Base-by-base conservation (phyloP, 2,329 filamentous ascomycete species). In the Epichloe hybrida region DNA sequence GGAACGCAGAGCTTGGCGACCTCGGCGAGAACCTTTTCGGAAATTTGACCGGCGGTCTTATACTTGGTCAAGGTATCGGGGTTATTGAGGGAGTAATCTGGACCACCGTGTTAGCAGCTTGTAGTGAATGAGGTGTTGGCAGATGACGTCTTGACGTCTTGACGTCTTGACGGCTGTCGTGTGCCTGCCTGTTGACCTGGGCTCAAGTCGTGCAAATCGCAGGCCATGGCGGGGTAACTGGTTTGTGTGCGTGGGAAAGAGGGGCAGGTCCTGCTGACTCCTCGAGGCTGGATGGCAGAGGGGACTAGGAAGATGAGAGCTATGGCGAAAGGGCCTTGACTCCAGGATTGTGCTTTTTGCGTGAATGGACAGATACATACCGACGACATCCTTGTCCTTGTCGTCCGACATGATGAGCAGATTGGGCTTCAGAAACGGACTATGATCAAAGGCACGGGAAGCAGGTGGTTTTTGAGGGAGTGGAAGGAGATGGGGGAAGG, bases 1-100 rank as follows among this genome's bases (percentile, higher is more conserved):
- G 91, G 85, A 54, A 86, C 77, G 66, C 88, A 81, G 56, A 83
- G 74, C 67, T 79, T 75, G 53, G 78, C 74, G 58, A 98, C 91
- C 61, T 85, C 84, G 62, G 89, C 88, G 60, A 98, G 81, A 60
- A 95, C 91, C 75, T 91, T 95, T 70, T 96, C 88, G 48, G 91
- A 93, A 72, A 98, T 97, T 68, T 86, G 79, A 56, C 87, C 91
- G 52, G 93, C 93, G 58, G 86, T 90, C 83, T 95, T 97, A 80
- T 97, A 97, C 79, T 97, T 98, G 73, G 93, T 97, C 62, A 98
- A 80, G 63, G 89, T 96, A 69, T 94, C 87, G 55, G 87, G 88
- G 76, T 94, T 93, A 70, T 83, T 87, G 69, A 96, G 81, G 60
- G 86, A 80, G 75, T 94, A 90, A 69, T 95, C 88, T 95, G 61